Conservation (phyloP, 352 stramenopile species). For the Phytophthora pisi region DNA sequence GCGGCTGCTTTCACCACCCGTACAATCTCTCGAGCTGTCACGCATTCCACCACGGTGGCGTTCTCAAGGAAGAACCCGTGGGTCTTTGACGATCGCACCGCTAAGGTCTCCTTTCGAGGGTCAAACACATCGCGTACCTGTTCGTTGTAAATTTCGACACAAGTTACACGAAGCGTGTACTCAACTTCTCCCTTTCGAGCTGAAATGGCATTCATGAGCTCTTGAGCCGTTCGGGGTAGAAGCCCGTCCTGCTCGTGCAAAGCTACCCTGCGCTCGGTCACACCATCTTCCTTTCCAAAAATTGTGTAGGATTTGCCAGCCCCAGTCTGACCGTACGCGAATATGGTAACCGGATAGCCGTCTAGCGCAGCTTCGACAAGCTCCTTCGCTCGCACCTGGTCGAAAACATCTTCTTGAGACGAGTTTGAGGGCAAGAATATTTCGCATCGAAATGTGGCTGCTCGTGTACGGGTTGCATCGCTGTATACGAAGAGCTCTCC, state of each 20-base stretch:
- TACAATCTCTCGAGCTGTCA: slow-evolving; percentile 63
- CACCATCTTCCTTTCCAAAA: slow-evolving; percentile 64
- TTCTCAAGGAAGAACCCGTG: slow-evolving; percentile 79
- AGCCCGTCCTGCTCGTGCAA: slow-evolving; percentile 52
- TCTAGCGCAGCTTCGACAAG: slow-evolving; percentile 61
- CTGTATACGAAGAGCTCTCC: slow-evolving; percentile 53
- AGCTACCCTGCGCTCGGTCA: slow-evolving; percentile 33
- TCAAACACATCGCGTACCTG: slow-evolving; percentile 72
- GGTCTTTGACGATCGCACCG: slow-evolving; percentile 62
- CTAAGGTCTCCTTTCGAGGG: slow-evolving; percentile 57
- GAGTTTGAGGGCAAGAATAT: slow-evolving; percentile 48
- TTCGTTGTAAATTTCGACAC: slow-evolving; percentile 84
- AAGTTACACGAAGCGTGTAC: slow-evolving; percentile 70
- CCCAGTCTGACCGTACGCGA: slow-evolving; percentile 77
- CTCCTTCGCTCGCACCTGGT: slow-evolving; percentile 44
- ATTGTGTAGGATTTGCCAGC: slow-evolving; percentile 81
- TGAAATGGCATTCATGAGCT: slow-evolving; percentile 62
- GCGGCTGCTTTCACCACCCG: slow-evolving; percentile 65
- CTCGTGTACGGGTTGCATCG: slow-evolving; percentile 34
- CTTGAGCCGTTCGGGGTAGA: slow-evolving; percentile 51
- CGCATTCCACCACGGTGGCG: slow-evolving; percentile 68
- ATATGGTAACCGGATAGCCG: slow-evolving; percentile 75
- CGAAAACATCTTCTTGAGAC: slow-evolving; percentile 63
- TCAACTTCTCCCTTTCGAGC: slow-evolving; percentile 40
- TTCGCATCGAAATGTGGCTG: slow-evolving; percentile 71